phyloP scores from a whole-genome alignment of 768 basidiomycete species.

The Tricholoma flavovirens region DNA sequence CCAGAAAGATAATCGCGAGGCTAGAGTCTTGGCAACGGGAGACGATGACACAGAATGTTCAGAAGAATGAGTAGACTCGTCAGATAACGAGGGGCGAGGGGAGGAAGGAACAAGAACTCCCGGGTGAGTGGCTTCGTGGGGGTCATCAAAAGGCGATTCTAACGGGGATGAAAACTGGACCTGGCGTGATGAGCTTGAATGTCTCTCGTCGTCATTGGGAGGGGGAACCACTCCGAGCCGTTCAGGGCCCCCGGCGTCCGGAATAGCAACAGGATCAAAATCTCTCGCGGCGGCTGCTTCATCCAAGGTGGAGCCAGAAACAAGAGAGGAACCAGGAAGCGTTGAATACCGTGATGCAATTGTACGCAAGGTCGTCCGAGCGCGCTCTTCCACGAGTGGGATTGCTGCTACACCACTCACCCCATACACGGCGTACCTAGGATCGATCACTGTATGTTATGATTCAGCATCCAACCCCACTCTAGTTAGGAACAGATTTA shows the following conservation, averaged over 20 bases:
- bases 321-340: conserved; percentile 40
- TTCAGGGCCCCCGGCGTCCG: conserved; percentile 8
- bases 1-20: conserved; percentile 73
- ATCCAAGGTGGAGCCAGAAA: conserved; percentile 26
- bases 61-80: conserved; percentile 51
- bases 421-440: conserved; percentile 53
- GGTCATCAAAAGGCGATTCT: conserved; percentile 19
- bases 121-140: conserved; percentile 10
- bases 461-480: conserved; percentile 4
- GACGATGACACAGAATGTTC: conserved; percentile 38
- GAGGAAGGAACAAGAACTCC: conserved; percentile 30
- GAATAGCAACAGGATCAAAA: neutral
- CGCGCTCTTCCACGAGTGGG: conserved; percentile 63
- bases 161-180: conserved; percentile 51
- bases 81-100: conserved; percentile 40
- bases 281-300: conserved; percentile 8
- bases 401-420: conserved; percentile 68
- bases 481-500: conserved; percentile 30
- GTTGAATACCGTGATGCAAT: conserved; percentile 46
- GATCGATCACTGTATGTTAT: conserved; percentile 52
- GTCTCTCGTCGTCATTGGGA: neutral
- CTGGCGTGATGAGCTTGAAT: conserved; percentile 24
- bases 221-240: neutral
- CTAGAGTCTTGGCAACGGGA: conserved; percentile 57
- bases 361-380: conserved; percentile 44